Evolutionary conservation across 768 basidiomycete species (phyloP), one percentile per base, ranked within the genome.

Genomic region (Inosperma sp.): DNA sequence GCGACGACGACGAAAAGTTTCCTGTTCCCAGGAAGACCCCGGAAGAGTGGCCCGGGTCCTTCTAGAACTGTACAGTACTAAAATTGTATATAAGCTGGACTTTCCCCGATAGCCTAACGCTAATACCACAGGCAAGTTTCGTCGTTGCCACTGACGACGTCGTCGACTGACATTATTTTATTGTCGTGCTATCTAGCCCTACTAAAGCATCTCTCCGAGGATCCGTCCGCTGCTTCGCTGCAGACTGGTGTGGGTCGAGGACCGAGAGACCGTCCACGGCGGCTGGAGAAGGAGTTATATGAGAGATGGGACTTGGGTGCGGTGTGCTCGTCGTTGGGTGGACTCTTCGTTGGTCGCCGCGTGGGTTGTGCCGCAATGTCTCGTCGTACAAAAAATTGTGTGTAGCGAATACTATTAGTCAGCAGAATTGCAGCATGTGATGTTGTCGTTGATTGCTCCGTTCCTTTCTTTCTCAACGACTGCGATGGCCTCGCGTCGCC

Each of bases 161-260:
- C 21, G 9, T 35, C 23, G 35, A 40, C 63, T 71, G 47, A 65
- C 54, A 5, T 17, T 22, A 1, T 12, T 26, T 46, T 29, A n/a
- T n/a, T n/a, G n/a, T n/a, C n/a, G n/a, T n/a, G n/a, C n/a, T 30
- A 47, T 45, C 10, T 56, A 88, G 86, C 80, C 78, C 64, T 72
- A 72, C 64, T 80, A 88, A 91, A 91, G 88, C 88, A 90, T 90
- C 88, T 89, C 84, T 78, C 82, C 76, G 85, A 90, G 62, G 87
- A 81, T 70, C 72, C 71, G 82, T 78, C 80, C 85, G 79, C 87
- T 79, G 66, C 41, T 36, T 40, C 29, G 26, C 34, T 56, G 45
- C 70, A 81, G 86, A 85, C 72, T 78, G 80, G 80, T 61, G 84
- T 72, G 76, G 80, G 75, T 86, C 84, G 77, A 88, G 78, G 88